phyloP scores from a whole-genome alignment of 352 stramenopile genomes.

The Pythium diclinum region DNA sequence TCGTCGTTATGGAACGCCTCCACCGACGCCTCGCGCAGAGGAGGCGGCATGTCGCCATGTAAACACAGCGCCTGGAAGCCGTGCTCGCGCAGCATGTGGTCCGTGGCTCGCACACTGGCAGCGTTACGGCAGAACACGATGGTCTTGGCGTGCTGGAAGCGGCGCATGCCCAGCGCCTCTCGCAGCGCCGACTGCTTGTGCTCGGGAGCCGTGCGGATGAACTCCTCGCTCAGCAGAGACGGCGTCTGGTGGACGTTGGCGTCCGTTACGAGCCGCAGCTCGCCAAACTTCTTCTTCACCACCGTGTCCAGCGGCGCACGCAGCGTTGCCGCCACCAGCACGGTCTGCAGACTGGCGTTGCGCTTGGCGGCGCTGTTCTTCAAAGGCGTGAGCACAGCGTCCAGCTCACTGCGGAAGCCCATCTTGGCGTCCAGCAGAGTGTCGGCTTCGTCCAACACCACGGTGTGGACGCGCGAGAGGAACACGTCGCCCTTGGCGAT shows the following conservation, averaged over 20 bases:
- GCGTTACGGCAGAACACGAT: conserved; percentile 80
- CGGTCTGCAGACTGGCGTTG: conserved; percentile 49
- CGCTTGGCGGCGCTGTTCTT: conserved; percentile 64
- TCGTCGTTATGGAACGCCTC: conserved; percentile 41
- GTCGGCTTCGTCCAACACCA: conserved; percentile 80
- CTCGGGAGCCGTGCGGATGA: conserved; percentile 58
- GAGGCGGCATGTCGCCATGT: conserved; percentile 69
- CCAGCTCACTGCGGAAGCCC: conserved; percentile 72
- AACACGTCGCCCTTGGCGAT: conserved; percentile 70
- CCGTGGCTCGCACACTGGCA: conserved; percentile 67
- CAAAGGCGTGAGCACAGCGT: conserved; percentile 63
- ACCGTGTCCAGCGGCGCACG: conserved; percentile 67
- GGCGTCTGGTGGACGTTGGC: conserved; percentile 72
- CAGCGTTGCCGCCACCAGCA: conserved; percentile 74
- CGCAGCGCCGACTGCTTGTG: conserved; percentile 70
- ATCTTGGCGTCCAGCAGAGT: conserved; percentile 82
- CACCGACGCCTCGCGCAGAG: conserved; percentile 53
- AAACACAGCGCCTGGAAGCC: conserved; percentile 63
- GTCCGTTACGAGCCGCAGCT: conserved; percentile 61
- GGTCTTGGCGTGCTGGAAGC: conserved; percentile 42
- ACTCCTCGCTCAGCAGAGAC: conserved; percentile 53
- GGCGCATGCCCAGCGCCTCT: conserved; percentile 46
- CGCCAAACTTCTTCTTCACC: conserved; percentile 63
- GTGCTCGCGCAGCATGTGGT: conserved; percentile 83
- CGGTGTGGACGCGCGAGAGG: conserved; percentile 63